Percentiles rank a stretch among this genome's conserved stretches.
Evolutionary conservation across 2,329 filamentous ascomycete species (phyloP).

Genomic region (Penicillium vulpinum): DNA sequence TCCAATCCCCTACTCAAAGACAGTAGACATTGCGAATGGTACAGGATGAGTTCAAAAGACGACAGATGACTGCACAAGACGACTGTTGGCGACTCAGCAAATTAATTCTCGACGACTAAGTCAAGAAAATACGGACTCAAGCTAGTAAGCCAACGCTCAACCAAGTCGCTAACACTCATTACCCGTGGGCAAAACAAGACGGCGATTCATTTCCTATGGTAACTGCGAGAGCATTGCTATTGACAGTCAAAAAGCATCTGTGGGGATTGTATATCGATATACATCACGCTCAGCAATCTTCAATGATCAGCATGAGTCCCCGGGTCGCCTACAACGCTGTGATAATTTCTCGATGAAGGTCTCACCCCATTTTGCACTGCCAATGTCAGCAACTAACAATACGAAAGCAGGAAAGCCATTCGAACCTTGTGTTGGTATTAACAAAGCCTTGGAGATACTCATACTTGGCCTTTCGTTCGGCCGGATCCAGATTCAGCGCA

Average conservation of each 20-base stretch:
- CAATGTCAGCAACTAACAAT: background rate
- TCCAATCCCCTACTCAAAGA: no score
- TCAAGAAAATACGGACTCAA: no score
- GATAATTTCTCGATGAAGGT: constrained; percentile 30
- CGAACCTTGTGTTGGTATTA: constrained; percentile 80
- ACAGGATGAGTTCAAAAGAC: background rate
- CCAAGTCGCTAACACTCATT: background rate
- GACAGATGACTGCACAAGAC: background rate
- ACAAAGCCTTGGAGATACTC: constrained; percentile 84
- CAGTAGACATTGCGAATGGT: no score
- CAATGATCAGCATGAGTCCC: constrained; percentile 5
- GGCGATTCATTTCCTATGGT: background rate
- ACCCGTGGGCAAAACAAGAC: background rate
- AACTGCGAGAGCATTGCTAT: background rate
- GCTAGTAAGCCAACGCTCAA: background rate
- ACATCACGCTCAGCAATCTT: background rate
- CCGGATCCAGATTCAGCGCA: constrained; percentile 80
- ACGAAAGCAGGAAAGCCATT: background rate
- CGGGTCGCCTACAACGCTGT: constrained; percentile 10
- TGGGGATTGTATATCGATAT: background rate
- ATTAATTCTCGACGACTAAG: background rate
- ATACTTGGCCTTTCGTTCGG: constrained; percentile 77
- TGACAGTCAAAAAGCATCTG: background rate
- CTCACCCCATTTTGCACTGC: constrained; percentile 37
- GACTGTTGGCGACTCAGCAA: background rate